A percentile compares a stretch with the other conserved stretches of the same genome.
phyloP scores from a whole-genome alignment of 305 asterid species.

The Euphrasia arctica region DNA sequence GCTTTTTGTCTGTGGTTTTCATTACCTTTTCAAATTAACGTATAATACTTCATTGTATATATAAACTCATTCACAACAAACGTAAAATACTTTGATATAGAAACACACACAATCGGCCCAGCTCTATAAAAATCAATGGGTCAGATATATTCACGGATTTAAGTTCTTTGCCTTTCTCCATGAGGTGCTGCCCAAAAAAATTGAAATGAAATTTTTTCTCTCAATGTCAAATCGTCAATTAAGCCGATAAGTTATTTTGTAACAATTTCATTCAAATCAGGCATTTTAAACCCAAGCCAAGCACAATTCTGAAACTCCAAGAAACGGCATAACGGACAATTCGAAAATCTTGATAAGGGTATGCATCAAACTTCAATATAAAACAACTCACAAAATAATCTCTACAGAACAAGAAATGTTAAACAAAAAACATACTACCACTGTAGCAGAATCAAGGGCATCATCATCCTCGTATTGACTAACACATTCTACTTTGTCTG shows the following conservation, averaged over 20 bases:
- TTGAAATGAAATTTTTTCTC: not conserved
- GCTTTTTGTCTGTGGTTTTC: too few relatives aligned
- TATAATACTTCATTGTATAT: not conserved
- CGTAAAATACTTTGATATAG: too few relatives aligned
- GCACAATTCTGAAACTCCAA: not conserved
- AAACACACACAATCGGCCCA: too few relatives aligned
- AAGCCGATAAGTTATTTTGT: too few relatives aligned
- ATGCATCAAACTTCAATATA: not conserved
- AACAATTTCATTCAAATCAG: too few relatives aligned
- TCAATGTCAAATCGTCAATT: not conserved
- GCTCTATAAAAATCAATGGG: not conserved
- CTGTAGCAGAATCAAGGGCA: conserved; percentile 44
- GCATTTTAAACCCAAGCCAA: not conserved
- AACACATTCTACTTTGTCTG: conserved; percentile 39
- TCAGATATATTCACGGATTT: not conserved
- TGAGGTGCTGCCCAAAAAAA: not conserved
- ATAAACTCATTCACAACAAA: not conserved
- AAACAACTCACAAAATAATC: not conserved
- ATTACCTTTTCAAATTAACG: not conserved
- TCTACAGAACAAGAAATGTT: not conserved
- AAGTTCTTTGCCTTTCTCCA: too few relatives aligned
- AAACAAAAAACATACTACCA: conserved; percentile 38
- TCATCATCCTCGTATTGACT: conserved; percentile 36
- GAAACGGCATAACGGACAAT: too few relatives aligned
- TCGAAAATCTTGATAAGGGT: too few relatives aligned